Base-by-base conservation (phyloP, 2,329 filamentous ascomycete species). In the Exophiala alcalophila region DNA sequence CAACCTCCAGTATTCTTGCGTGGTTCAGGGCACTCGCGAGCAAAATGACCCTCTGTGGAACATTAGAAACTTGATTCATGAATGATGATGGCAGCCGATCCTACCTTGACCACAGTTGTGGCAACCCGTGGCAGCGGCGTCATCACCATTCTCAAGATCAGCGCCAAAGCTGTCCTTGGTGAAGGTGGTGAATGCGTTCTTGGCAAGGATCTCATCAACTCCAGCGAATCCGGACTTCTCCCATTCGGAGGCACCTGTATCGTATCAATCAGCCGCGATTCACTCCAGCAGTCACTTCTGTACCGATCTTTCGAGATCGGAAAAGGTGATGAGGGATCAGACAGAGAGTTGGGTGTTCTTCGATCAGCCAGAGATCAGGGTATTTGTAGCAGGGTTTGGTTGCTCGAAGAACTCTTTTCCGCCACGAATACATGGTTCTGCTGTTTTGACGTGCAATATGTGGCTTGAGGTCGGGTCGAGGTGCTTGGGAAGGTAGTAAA, bases 21-120 rank as follows among this genome's bases (percentile, higher is more conserved):
- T 49, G 62, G 63, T 32, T 69, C 64, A 3, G 68, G 62, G 41
- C 70, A 73, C 11, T 72, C 65, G 19, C 57, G 57, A 23, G 58
- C 56, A 24, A 62, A 47, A 38, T 63, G 60, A 20, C 60, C 60
- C 16, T 48, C 39, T 52, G 33, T 9, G 4, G 8, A 37, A n/a
- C 5, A 26, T 55, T 28, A 53, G 38, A 26, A 10, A 9, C 19
- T 9, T 29, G 12, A 20, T n/a, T 12, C 5, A 37, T 33, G n/a
- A 36, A n/a, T 38, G 26, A 24, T 25, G 25, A 6, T 23, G 23
- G 8, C 24, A 14, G 12, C 33, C 6, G n/a, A 44, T 11, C 52
- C 42, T 21, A 47, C 50, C 50, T 45, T 50, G 47, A 39, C 44
- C 48, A 30, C 52, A 55, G 25, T 54, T 54, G 52, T 49, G 54